phyloP scores from a whole-genome alignment of 805 yeast genomes.

The Myxozyma lipomycoides region DNA sequence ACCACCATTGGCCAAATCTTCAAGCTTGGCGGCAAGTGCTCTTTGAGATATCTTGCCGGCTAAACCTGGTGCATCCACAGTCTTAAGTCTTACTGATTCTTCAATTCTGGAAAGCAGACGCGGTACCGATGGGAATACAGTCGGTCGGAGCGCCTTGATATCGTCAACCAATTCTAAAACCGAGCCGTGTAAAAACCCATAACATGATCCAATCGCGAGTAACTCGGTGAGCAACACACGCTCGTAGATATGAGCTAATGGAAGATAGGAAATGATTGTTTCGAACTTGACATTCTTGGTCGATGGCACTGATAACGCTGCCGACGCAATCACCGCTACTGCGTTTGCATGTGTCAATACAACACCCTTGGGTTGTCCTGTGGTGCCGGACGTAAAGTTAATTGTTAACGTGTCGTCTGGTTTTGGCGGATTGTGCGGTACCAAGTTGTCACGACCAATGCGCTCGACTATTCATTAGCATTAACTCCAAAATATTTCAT shows the following conservation, averaged over 20 bases:
- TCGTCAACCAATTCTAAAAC: constrained; percentile 56
- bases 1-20: constrained; percentile 38
- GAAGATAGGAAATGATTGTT: constrained; percentile 43
- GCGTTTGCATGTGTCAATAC: constrained; percentile 48
- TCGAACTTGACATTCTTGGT: constrained; percentile 38
- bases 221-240: constrained; percentile 45
- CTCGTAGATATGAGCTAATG: constrained; percentile 58
- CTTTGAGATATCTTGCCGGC: constrained; percentile 43
- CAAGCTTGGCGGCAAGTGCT: constrained; percentile 44
- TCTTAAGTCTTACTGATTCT: constrained; percentile 52
- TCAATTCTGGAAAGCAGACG: constrained; percentile 60
- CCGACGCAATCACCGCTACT: constrained; percentile 17
- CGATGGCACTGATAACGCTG: background rate
- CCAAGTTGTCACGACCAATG: constrained; percentile 47
- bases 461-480: too few relatives aligned
- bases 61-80: constrained; percentile 44
- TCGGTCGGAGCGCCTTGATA: constrained; percentile 53
- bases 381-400: constrained; percentile 72
- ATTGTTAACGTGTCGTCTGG: constrained; percentile 56
- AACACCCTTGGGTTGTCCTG: constrained; percentile 75
- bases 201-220: constrained; percentile 46
- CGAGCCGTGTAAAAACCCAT: constrained; percentile 56
- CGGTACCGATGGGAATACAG: constrained; percentile 56
- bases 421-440: constrained; percentile 46
- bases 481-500: constrained; percentile 38